Percentiles rank a stretch among this genome's conserved stretches.
Conservation (phyloP, 2,329 filamentous ascomycete species). For the Alternaria longipes region DNA sequence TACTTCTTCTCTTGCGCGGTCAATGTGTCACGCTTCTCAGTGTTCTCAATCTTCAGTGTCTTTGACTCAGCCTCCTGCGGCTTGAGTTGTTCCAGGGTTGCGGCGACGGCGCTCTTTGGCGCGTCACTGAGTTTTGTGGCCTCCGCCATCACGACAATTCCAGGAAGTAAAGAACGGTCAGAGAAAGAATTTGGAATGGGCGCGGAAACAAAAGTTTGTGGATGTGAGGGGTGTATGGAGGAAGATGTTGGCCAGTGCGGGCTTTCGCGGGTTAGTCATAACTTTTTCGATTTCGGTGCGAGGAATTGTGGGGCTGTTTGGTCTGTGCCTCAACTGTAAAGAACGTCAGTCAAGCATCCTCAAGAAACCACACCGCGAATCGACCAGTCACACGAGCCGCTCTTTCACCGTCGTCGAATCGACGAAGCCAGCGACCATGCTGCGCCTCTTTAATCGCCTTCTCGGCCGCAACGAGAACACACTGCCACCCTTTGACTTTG, state of each 20-base stretch:
- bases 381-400: conserved; percentile 3
- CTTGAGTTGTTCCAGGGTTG: conserved; percentile 64
- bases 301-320: conserved; percentile 6
- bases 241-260: conserved; percentile 7
- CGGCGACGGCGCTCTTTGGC: conserved; percentile 57
- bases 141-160: conserved; percentile 42
- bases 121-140: conserved; percentile 37
- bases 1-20: conserved; percentile 90
- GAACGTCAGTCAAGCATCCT: conserved; percentile 28
- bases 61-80: conserved; percentile 65
- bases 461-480: conserved; percentile 54
- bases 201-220: conserved; percentile 23
- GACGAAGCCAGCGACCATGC: conserved; percentile 25
- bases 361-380: conserved; percentile 12
- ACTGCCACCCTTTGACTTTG: conserved; percentile 53
- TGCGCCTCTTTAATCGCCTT: conserved; percentile 58
- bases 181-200: conserved; percentile 13
- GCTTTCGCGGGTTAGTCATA: conserved; percentile 24
- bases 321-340: conserved; percentile 11
- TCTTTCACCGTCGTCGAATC: conserved; percentile 8
- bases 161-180: conserved; percentile 4
- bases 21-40: conserved; percentile 85
- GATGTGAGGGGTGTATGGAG: not conserved
- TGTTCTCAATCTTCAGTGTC: conserved; percentile 74
- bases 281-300: conserved; percentile 20